A percentile compares a stretch with the other conserved stretches of the same genome.
phyloP scores from a whole-genome alignment of 306 rosid genomes.

The Vicia villosa region DNA sequence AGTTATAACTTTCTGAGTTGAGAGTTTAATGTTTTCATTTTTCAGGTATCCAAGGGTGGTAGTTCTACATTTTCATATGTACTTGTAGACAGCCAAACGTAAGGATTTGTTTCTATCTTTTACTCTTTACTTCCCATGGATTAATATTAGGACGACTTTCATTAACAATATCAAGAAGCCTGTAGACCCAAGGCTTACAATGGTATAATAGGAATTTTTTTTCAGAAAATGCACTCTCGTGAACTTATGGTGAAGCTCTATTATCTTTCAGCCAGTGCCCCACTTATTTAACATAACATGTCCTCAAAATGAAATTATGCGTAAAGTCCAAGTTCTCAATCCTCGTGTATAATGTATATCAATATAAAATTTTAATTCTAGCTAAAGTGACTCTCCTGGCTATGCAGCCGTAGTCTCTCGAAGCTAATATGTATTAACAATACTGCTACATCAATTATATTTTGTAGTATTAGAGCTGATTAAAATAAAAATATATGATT shows the following conservation, averaged over 20 bases:
- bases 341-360: constrained; percentile 11
- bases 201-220: neutral
- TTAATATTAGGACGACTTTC: neutral
- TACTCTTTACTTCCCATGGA: constrained; percentile 10
- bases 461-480: constrained; percentile 3
- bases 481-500: constrained; percentile 18
- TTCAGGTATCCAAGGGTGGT: constrained; percentile 80
- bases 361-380: constrained; percentile 6
- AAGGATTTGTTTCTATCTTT: constrained; percentile 41
- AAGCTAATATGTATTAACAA: constrained; percentile 3
- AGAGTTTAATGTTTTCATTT: constrained; percentile 15
- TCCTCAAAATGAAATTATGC: constrained; percentile 10
- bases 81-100: constrained; percentile 82
- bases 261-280: constrained; percentile 3
- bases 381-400: constrained; percentile 18
- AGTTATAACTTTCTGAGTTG: constrained; percentile 6
- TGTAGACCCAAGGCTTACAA: constrained; percentile 22
- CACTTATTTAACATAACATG: neutral
- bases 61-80: constrained; percentile 78
- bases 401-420: constrained; percentile 14
- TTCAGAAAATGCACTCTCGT: neutral
- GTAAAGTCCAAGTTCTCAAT: neutral
- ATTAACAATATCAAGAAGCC: constrained; percentile 15
- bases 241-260: constrained; percentile 11
- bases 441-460: neutral